Percentiles rank a stretch among this genome's conserved stretches.
These are phyloP conservation scores for Apiosordaria backusii DNA, from an alignment of 495 filamentous ascomycete genomes.

Conservation along the genomic window DNA sequence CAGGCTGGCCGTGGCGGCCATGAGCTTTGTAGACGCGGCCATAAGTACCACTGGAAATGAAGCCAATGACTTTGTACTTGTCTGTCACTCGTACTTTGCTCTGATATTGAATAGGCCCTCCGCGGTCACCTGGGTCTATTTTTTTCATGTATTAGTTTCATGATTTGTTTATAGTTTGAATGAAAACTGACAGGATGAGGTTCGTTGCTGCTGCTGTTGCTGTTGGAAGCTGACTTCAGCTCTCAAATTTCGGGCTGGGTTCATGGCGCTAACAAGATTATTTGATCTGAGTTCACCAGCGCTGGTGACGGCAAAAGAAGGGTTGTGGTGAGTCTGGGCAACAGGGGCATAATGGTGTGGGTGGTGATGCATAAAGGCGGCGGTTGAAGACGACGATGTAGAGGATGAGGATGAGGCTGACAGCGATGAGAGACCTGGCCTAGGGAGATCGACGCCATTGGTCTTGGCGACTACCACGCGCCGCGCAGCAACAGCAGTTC, in stretches of 20 bases:
- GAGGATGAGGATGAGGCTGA: slow-evolving; percentile 5
- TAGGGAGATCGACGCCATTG: slow-evolving; percentile 16
- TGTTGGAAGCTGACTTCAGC: slow-evolving; percentile 26
- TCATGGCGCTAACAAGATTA: slow-evolving; percentile 21
- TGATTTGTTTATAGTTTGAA: background rate
- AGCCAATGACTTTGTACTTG: slow-evolving; percentile 91
- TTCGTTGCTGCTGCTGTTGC: slow-evolving; percentile 8
- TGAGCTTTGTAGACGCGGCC: slow-evolving; percentile 95
- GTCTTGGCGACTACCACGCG: slow-evolving; percentile 16
- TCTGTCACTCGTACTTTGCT: slow-evolving; percentile 87
- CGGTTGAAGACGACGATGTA: slow-evolving; percentile 5
- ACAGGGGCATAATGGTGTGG: slow-evolving; percentile 10
- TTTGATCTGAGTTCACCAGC: background rate
- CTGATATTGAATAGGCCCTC: slow-evolving; percentile 58
- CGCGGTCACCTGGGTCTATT: slow-evolving; percentile 47
- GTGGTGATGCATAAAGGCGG: slow-evolving; percentile 7
- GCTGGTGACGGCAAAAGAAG: slow-evolving; percentile 3
- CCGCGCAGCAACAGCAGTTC: background rate
- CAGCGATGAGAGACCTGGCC: slow-evolving; percentile 6
- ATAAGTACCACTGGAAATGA: slow-evolving; percentile 99
- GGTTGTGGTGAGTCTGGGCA: background rate
- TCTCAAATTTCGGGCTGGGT: slow-evolving; percentile 19
- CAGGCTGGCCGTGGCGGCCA: slow-evolving; percentile 63
- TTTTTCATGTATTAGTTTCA: slow-evolving; percentile 23
- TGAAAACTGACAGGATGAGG: background rate